phyloP scores from a whole-genome alignment of 2,329 filamentous ascomycete species.

The Lizonia empirigonia region DNA sequence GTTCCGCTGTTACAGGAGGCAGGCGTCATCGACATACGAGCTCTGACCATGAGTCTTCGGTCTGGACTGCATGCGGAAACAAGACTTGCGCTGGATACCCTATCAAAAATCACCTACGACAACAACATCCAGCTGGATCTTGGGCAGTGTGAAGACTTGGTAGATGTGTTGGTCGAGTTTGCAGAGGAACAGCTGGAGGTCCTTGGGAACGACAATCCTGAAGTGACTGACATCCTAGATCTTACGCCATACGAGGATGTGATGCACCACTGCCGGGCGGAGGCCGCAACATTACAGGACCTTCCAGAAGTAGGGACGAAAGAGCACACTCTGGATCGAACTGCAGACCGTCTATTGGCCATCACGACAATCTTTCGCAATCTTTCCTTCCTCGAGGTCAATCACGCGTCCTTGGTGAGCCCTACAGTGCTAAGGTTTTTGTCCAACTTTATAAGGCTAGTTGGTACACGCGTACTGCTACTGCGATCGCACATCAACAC shows the following conservation, averaged over 20 bases:
- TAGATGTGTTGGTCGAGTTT: slow-evolving; percentile 87
- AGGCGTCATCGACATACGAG: slow-evolving; percentile 87
- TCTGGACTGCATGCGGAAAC: slow-evolving; percentile 89
- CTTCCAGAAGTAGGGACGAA: slow-evolving; percentile 74
- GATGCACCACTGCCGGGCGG: slow-evolving; percentile 74
- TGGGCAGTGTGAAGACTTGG: slow-evolving; percentile 70
- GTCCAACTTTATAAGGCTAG: slow-evolving; percentile 79
- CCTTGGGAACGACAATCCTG: slow-evolving; percentile 81
- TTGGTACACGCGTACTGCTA: slow-evolving; percentile 88
- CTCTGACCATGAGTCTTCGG: slow-evolving; percentile 85
- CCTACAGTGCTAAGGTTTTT: slow-evolving; percentile 81
- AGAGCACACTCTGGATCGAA: slow-evolving; percentile 82
- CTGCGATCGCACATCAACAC: slow-evolving; percentile 82
- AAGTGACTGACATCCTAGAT: slow-evolving; percentile 85
- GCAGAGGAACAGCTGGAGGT: slow-evolving; percentile 86
- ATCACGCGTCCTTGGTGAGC: slow-evolving; percentile 76
- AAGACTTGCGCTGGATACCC: slow-evolving; percentile 83
- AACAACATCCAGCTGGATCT: slow-evolving; percentile 42
- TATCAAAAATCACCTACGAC: slow-evolving; percentile 70
- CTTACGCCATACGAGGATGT: slow-evolving; percentile 88
- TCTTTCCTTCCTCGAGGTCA: slow-evolving; percentile 82
- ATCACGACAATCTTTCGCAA: slow-evolving; percentile 93
- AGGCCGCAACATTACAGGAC: slow-evolving; percentile 74
- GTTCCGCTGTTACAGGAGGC: slow-evolving; percentile 77
- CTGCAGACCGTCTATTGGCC: slow-evolving; percentile 85